A percentile compares a stretch with the other conserved stretches of the same genome.
These are phyloP conservation scores for Tritrichomonas musculus DNA, from an alignment of 208 protist species.

Conservation along the genomic window DNA sequence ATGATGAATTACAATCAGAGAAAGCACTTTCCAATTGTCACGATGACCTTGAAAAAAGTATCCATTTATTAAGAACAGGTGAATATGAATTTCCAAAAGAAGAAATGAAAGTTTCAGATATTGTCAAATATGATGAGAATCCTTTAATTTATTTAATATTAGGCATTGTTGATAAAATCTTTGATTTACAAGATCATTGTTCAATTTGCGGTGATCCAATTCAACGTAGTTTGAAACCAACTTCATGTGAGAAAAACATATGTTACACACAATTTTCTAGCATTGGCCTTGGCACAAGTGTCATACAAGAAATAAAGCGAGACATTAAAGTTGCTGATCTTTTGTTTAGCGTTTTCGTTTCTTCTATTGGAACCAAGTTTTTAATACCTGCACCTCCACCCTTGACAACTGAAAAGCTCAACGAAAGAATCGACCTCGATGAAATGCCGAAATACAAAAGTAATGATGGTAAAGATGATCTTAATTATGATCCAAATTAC, in stretches of 20 bases:
- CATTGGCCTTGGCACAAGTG: not conserved
- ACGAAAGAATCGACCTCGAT: not conserved
- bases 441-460: too few species aligned
- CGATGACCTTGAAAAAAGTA: not conserved
- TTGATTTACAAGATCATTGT: conserved; percentile 23
- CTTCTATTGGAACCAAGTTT: not conserved
- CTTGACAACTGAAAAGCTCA: too few species aligned
- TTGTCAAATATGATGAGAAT: not conserved
- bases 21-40: not conserved
- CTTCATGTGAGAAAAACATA: not conserved
- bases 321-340: not conserved
- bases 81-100: not conserved
- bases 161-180: not conserved
- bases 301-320: not conserved
- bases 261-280: not conserved
- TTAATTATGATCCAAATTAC: too few species aligned
- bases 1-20: too few species aligned
- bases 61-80: not conserved
- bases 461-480: too few species aligned
- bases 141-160: not conserved
- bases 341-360: not conserved
- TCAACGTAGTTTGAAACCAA: not conserved
- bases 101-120: not conserved
- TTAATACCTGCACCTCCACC: not conserved
- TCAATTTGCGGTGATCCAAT: too few species aligned